Evolutionary conservation across 345 rosid species (phyloP), one percentile per base, ranked within the genome.

Genomic region (Hirschfeldia incana): DNA sequence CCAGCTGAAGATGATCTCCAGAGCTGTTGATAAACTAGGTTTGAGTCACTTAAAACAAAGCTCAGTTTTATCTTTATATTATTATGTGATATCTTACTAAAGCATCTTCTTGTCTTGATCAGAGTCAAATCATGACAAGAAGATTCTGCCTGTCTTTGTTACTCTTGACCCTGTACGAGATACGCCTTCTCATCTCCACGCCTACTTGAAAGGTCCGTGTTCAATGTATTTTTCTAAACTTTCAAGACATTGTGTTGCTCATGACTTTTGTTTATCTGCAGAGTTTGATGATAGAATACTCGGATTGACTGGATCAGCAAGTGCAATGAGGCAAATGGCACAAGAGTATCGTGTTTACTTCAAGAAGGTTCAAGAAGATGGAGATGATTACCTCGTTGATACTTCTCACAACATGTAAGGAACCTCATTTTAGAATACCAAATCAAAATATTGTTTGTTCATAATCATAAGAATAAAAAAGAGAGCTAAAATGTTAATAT

Each of bases 111-210:
- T 70, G 51, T 65, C 72, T 80, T 70, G 65, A 55, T 82, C 85
- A 95, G 98, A 89, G 60, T 83, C 85, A 3, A 82, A 81, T 66
- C 86, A 85, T 76, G 84, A 86, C 13, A 57, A 78, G 12, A 87
- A 86, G 87, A 78, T 91, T 66, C 63, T 95, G 65, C 98, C 97
- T 2, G 86, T 93, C 36, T 95, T 88, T 70, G 94, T 95, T 62
- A 89, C 97, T 8, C 86, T 95, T 51, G 98, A 95, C 86, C 99
- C 99, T 73, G 94, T 87, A 62, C 89, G 96, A n/a, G 99, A 95
- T 53, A 87, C 86, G 13, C 89, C 91, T 67, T 77, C 88, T 12
- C 99, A 95, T 77, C 96, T 93, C 34, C 67, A 73, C 8, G 88
- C 92, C 33, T 95, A 91, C 84, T 90, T 95, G 67, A 83, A 84